Base-by-base conservation (phyloP, 2,329 filamentous ascomycete genomes). In the Colletotrichum agaves region DNA sequence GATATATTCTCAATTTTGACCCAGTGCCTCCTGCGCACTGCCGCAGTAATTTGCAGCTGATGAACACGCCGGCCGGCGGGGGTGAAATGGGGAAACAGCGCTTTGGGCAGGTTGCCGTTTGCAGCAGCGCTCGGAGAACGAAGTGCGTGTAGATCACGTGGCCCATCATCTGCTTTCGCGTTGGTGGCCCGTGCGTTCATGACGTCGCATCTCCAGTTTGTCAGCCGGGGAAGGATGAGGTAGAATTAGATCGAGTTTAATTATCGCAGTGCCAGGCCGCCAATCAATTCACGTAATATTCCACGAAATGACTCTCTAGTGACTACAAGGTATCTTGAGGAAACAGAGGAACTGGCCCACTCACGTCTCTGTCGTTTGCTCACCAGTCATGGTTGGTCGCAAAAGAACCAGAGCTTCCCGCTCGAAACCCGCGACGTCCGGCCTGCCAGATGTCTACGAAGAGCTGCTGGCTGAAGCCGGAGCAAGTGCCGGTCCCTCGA, bases 391-490 rank as follows among this genome's bases (percentile, higher is more conserved):
- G 74, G 70, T 60, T 15, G 72, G 72, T 35, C 70, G 66, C 47
- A 75, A 75, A 63, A 70, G 74, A 61, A 69, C 61, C 47, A 72
- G 72, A 37, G 63, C 72, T 2, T 74, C 75, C 5, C 74, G 73
- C 19, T 64, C 72, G n/a, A 69, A 50, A 50, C 63, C 70, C 31
- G 56, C 69, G 44, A 67, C 70, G 31, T 41, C 50, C 15, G 60
- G 59, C 21, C 69, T 79, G 5, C 78, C 79, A 21, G 76, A 81
- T 31, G 78, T 86, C 37, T 85, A 85, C 71, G 78, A 75, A 46
- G 79, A 85, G 69, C 83, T 86, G 83, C 78, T 86, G 37, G 75
- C 75, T 12, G 83, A 85, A 70, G 75, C 75, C 11, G 83, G 85
- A 70, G 84, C 80, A n/a, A 80, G 83, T n/a, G 74, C 74, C 23